These are phyloP conservation scores for Fusarium avenaceum DNA, from an alignment of 2,329 filamentous ascomycete genomes.

Conservation along the genomic window DNA sequence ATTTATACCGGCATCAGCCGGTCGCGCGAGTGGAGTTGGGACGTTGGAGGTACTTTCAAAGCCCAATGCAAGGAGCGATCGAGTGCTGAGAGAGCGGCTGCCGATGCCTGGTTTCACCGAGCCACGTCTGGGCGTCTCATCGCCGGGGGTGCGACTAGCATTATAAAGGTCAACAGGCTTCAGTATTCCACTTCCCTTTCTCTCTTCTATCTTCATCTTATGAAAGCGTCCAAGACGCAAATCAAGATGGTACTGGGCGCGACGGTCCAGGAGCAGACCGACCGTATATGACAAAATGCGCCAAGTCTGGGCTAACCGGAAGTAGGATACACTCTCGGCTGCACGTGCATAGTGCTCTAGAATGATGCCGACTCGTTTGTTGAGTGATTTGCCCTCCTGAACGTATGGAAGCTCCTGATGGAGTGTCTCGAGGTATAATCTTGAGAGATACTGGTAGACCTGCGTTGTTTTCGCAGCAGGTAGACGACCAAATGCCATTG, in stretches of 20 bases:
- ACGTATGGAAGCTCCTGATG: slow-evolving; percentile 62
- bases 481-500: slow-evolving; percentile 72
- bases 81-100: slow-evolving; percentile 53
- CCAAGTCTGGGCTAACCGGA: slow-evolving; percentile 75
- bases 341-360: slow-evolving; percentile 69
- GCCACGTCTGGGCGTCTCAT: slow-evolving; percentile 56
- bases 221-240: slow-evolving; percentile 59
- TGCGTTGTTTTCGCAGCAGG: slow-evolving; percentile 65
- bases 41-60: slow-evolving; percentile 74
- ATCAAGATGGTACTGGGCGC: slow-evolving; percentile 70
- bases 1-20: slow-evolving; percentile 57
- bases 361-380: slow-evolving; percentile 63
- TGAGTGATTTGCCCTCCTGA: slow-evolving; percentile 56
- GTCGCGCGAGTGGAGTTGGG: slow-evolving; percentile 70
- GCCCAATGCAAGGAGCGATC: slow-evolving; percentile 67
- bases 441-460: slow-evolving; percentile 69
- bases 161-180: slow-evolving; percentile 48
- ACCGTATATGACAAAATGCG: slow-evolving; percentile 70
- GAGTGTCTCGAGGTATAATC: slow-evolving; percentile 68
- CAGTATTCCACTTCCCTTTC: slow-evolving; percentile 46
- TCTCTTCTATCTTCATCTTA: slow-evolving; percentile 53
- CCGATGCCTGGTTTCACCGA: slow-evolving; percentile 50
- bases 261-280: slow-evolving; percentile 64
- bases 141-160: slow-evolving; percentile 50
- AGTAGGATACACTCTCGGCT: slow-evolving; percentile 69